Evolutionary conservation across 495 filamentous ascomycete species (phyloP).

Genomic region (Penicillium argentinense): DNA sequence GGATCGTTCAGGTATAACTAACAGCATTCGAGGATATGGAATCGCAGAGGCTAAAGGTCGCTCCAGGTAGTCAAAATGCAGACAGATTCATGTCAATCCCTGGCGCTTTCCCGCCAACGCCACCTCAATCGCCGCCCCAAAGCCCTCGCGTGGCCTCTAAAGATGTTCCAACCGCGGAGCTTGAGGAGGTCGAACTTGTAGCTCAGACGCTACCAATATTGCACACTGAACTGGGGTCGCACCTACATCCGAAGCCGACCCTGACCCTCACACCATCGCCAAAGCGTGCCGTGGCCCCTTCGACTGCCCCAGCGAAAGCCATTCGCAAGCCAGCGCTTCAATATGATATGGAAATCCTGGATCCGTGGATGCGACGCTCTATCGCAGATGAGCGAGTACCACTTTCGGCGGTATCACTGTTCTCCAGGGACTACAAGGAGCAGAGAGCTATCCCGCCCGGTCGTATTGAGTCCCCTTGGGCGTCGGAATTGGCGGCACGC

Average conservation of each 20-base stretch:
- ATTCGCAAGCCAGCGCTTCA: constrained; percentile 2
- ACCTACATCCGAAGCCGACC: constrained; percentile 20
- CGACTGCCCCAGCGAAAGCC: constrained; percentile 4
- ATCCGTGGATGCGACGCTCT: constrained; percentile 25
- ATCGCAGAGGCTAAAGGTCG: constrained; percentile 1
- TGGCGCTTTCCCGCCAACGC: constrained; percentile 23
- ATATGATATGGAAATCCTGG: constrained; percentile 17
- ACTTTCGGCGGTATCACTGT: constrained; percentile 39
- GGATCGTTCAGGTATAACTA: constrained; percentile 5
- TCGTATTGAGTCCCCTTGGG: constrained; percentile 35
- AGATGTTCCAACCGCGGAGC: not conserved
- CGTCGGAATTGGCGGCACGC: constrained; percentile 27
- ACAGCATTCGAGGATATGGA: not conserved
- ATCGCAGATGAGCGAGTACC: constrained; percentile 14
- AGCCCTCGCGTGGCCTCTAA: not conserved
- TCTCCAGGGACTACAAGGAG: constrained; percentile 23
- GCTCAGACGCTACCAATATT: constrained; percentile 7
- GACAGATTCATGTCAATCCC: constrained; percentile 14
- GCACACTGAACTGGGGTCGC: constrained; percentile 19
- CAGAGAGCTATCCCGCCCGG: constrained; percentile 28
- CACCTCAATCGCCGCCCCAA: constrained; percentile 15
- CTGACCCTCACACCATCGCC: constrained; percentile 8
- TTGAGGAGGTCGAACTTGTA: not conserved
- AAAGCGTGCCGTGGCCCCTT: not conserved
- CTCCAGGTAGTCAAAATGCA: not conserved